phyloP scores from a whole-genome alignment of 306 rosid genomes.

The Glycine soja region DNA sequence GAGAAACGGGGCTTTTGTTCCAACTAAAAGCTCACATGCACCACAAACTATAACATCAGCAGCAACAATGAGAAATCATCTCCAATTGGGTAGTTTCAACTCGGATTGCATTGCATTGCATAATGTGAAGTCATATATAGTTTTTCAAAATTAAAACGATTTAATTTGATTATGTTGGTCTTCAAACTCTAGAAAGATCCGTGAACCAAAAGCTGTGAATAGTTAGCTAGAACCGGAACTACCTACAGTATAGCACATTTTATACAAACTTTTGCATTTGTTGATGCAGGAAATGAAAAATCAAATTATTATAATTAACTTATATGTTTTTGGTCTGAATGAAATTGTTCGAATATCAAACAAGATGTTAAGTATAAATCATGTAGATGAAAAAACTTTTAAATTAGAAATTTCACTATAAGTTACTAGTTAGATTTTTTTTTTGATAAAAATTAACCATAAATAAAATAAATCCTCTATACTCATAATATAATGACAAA shows the following conservation, averaged over 20 bases:
- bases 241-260: not conserved
- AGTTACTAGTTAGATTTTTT: too few species aligned
- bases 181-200: slow-evolving; percentile 68
- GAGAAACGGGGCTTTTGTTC: slow-evolving; percentile 26
- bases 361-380: too few species aligned
- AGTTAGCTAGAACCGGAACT: slow-evolving; percentile 32
- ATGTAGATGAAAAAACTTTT: too few species aligned
- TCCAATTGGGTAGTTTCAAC: slow-evolving; percentile 38
- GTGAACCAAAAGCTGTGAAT: slow-evolving; percentile 53
- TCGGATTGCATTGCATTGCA: slow-evolving; percentile 37
- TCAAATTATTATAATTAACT: not conserved
- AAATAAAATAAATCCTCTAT: too few species aligned
- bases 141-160: not conserved
- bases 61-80: slow-evolving; percentile 30
- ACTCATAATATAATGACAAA: too few species aligned
- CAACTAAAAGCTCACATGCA: slow-evolving; percentile 64
- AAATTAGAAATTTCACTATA: too few species aligned
- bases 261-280: not conserved
- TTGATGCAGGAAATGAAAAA: slow-evolving; percentile 18
- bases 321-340: too few species aligned
- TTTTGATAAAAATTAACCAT: too few species aligned
- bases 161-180: not conserved
- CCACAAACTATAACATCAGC: slow-evolving; percentile 46
- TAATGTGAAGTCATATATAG: not conserved
- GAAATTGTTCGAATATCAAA: too few species aligned